Base-by-base conservation (phyloP, 305 asterid species). In the Rubia peregrina region DNA sequence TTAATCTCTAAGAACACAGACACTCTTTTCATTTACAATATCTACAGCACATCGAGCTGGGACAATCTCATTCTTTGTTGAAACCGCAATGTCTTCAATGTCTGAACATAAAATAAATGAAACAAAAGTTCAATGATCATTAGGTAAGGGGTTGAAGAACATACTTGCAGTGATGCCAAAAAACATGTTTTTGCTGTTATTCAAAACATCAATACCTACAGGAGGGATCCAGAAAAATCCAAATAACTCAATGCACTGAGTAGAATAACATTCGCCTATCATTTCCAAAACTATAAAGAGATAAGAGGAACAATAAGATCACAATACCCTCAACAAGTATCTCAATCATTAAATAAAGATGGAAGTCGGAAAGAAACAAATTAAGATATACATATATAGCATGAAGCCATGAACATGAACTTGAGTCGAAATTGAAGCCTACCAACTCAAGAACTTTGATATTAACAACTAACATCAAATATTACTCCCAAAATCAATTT, bases 11-110 rank as follows among this genome's bases (percentile, higher is more conserved):
- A 90, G 81, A 73, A 87, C 5, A 91, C 92, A 1, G 93, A 80
- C 24, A 91, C 82, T 19, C 85, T n/a, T 75, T 79, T 89, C 95
- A 51, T 87, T 82, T 40, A 94, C 87, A 67, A 91, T 88, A 9
- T 81, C 84, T n/a, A 88, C 89, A 65, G 76, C 79, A 79, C 96
- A 94, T 59, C 92, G 89, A 75, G 82, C 85, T 40, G 99, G 97
- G 41, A 82, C 86, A 67, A 74, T 88, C 24, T 89, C 93, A 5
- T 42, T 74, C 81, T 88, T 92, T 4, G 77, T 82, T 68, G 86
- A 73, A 48, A 94, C 95, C 98, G 78, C 59, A 63, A 70, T 51
- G 19, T 41, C 24, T 21, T 48, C 36, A 42, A 43, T 4, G 66
- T 57, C 48, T 72, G 74, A 72, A 64, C n/a, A 62, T 17, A 26